These are phyloP conservation scores for Teratosphaeria pseudoeucalypti DNA, from an alignment of 2,329 filamentous ascomycete species.

Conservation along the genomic window DNA sequence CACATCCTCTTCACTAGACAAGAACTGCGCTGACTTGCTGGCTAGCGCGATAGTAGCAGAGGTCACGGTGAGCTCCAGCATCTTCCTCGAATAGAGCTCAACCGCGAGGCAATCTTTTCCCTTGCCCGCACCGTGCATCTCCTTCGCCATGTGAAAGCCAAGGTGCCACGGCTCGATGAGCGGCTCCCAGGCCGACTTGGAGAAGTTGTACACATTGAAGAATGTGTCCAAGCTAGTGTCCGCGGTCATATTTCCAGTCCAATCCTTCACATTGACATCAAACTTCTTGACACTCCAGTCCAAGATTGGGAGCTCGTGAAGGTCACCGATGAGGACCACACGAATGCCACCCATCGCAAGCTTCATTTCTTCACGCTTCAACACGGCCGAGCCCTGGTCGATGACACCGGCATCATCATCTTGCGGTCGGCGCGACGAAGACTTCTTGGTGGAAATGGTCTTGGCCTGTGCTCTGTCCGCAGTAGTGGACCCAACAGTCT, in stretches of 20 bases:
- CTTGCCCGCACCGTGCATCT: conserved; percentile 38
- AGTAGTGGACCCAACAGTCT: conserved; percentile 35
- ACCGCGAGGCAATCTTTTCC: conserved; percentile 64
- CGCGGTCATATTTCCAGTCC: conserved; percentile 77
- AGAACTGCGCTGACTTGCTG: conserved; percentile 85
- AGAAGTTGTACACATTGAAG: conserved; percentile 97
- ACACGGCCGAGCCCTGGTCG: conserved; percentile 40
- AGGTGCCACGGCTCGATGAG: conserved; percentile 92
- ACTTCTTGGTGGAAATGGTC: conserved; percentile 37
- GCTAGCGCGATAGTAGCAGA: conserved; percentile 87
- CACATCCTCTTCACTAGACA: conserved; percentile 80
- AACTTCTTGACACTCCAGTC: conserved; percentile 92
- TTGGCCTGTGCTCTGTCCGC: conserved; percentile 29
- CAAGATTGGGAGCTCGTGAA: conserved; percentile 89
- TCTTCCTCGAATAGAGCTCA: conserved; percentile 79
- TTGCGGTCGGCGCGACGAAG: conserved; percentile 31
- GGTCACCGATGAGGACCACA: conserved; percentile 85
- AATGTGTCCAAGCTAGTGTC: conserved; percentile 89
- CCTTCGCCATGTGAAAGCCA: conserved; percentile 77
- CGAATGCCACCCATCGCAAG: conserved; percentile 79
- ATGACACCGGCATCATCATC: conserved; percentile 30
- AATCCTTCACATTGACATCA: conserved; percentile 73
- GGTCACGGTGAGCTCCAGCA: conserved; percentile 83
- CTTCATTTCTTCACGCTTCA: conserved; percentile 70
- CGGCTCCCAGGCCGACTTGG: conserved; percentile 96